Percentiles rank a stretch among this genome's conserved stretches.
Evolutionary conservation across 768 basidiomycete genomes (phyloP).

Genomic region (Phylloporus arenicola): DNA sequence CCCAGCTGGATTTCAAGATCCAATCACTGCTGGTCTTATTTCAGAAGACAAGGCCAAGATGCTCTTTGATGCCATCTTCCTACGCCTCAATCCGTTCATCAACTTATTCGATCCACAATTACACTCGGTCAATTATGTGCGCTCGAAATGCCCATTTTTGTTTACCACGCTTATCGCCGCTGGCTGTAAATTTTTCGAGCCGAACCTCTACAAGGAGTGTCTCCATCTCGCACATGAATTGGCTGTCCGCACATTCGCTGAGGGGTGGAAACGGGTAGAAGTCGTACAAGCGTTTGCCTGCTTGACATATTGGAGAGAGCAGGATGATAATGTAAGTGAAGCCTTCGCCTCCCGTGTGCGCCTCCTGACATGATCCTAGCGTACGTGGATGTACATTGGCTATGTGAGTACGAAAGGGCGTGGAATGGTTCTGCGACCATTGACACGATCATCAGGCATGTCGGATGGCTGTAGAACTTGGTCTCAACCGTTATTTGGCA

Average conservation of each 20-base stretch:
- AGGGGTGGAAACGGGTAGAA: conserved; percentile 77
- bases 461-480: conserved; percentile 83
- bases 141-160: conserved; percentile 72
- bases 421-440: neutral
- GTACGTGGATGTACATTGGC: conserved; percentile 85
- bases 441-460: conserved; percentile 49
- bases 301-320: conserved; percentile 86
- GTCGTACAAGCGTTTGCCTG: conserved; percentile 87
- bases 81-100: conserved; percentile 85
- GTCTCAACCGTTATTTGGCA: conserved; percentile 64
- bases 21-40: conserved; percentile 66
- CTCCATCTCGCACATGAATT: conserved; percentile 70
- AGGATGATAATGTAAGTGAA: conserved; percentile 67
- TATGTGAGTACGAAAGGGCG: conserved; percentile 47
- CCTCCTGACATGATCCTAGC: conserved; percentile 36
- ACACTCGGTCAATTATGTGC: conserved; percentile 76
- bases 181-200: conserved; percentile 77
- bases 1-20: conserved; percentile 49
- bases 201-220: conserved; percentile 59
- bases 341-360: neutral
- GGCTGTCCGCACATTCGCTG: conserved; percentile 71
- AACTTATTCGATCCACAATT: conserved; percentile 85
- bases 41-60: conserved; percentile 63
- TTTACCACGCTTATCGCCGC: conserved; percentile 84
- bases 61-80: conserved; percentile 73